phyloP scores from a whole-genome alignment of 148 eudicot genomes.

The Vaccinium corymbosum region DNA sequence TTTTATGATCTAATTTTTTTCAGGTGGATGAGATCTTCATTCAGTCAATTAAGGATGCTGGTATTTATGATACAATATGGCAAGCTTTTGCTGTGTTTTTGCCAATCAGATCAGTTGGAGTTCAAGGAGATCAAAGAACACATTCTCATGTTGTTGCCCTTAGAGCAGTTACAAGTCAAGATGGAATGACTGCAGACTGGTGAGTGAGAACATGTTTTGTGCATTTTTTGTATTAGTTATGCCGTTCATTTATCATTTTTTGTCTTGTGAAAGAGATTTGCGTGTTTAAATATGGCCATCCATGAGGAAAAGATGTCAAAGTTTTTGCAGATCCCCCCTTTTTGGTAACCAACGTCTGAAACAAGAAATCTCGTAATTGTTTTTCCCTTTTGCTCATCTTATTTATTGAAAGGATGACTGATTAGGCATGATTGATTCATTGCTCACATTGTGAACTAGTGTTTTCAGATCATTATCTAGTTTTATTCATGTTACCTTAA shows the following conservation, averaged over 20 bases:
- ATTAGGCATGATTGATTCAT: background rate
- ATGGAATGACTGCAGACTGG: conserved; percentile 99
- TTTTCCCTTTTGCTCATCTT: background rate
- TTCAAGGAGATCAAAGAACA: conserved; percentile 97
- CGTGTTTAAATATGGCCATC: conserved; percentile 8
- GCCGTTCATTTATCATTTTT: background rate
- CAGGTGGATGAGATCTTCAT: conserved; percentile 97
- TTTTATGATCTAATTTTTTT: background rate
- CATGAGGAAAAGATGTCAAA: background rate
- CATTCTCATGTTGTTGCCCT: conserved; percentile 83
- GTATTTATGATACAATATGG: conserved; percentile 88
- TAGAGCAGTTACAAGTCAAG: conserved; percentile 95
- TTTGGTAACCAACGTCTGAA: background rate
- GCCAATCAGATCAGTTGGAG: conserved; percentile 79
- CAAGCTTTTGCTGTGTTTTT: conserved; percentile 98
- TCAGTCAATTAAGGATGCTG: conserved; percentile 84
- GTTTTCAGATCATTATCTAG: background rate
- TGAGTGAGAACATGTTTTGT: conserved; percentile 23
- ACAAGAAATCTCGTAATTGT: background rate
- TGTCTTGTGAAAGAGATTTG: conserved; percentile 1
- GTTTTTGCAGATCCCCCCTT: background rate
- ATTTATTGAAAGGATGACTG: background rate
- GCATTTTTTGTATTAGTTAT: background rate
- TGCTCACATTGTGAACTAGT: conserved; percentile 6
- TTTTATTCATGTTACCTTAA: background rate